Evolutionary conservation across 1,139 yeast species (phyloP).

Genomic region (Ashbya aceris): DNA sequence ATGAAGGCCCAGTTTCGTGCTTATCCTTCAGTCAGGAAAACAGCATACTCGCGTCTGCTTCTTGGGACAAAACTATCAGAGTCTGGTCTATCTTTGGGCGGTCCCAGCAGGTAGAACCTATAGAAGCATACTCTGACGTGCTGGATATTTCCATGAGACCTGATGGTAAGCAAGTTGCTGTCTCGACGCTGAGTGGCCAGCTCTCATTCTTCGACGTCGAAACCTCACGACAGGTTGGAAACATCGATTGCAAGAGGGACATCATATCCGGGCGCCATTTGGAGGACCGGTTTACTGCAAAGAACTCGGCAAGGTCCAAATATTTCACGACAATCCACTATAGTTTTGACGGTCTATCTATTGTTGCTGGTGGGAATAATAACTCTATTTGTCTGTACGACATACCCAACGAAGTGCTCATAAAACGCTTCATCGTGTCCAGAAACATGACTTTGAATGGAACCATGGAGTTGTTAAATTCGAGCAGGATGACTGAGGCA

Average conservation of each 20-base stretch:
- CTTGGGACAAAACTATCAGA: constrained; percentile 94
- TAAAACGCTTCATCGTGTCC: constrained; percentile 76
- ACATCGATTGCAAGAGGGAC: constrained; percentile 80
- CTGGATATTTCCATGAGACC: constrained; percentile 78
- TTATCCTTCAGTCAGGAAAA: constrained; percentile 78
- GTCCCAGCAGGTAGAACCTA: constrained; percentile 80
- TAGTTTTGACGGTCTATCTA: constrained; percentile 80
- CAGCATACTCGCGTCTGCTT: constrained; percentile 75
- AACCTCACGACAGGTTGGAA: constrained; percentile 68
- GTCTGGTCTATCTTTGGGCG: constrained; percentile 89
- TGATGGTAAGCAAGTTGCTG: constrained; percentile 84
- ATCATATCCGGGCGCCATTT: constrained; percentile 78
- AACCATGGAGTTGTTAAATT: constrained; percentile 69
- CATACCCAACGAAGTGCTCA: constrained; percentile 73
- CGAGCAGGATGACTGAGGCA: constrained; percentile 76
- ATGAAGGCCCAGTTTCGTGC: constrained; percentile 91
- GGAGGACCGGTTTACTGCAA: constrained; percentile 73
- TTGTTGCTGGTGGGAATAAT: constrained; percentile 90
- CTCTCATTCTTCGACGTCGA: constrained; percentile 76
- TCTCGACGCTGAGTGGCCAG: constrained; percentile 83
- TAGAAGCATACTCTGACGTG: constrained; percentile 80
- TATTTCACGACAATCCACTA: constrained; percentile 73
- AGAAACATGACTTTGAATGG: constrained; percentile 88
- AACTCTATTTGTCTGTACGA: constrained; percentile 89
- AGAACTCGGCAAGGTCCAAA: constrained; percentile 76